Conservation (phyloP, 2,329 filamentous ascomycete genomes). For the Corinectria fuckeliana region DNA sequence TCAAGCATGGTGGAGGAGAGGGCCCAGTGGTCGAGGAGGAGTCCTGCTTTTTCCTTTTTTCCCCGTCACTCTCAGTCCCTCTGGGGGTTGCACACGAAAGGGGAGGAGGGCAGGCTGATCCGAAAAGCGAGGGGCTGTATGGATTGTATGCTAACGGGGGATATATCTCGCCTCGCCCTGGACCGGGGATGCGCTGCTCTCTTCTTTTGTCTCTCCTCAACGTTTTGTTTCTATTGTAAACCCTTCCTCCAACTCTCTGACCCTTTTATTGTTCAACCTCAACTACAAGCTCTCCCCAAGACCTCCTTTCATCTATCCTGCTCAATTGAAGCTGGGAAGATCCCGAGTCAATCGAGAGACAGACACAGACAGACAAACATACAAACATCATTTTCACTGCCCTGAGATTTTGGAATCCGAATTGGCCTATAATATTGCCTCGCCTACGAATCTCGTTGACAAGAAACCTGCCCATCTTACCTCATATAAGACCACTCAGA, state of each 20-base stretch:
- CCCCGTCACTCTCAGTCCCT: not conserved
- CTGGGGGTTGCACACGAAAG: conserved; percentile 1
- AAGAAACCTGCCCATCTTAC: conserved; percentile 23
- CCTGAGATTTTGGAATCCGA: conserved; percentile 7
- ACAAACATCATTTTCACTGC: not conserved
- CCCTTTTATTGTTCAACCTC: conserved; percentile 8
- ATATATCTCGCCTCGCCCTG: conserved; percentile 37
- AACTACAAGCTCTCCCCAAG: conserved; percentile 9
- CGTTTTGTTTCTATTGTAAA: conserved; percentile 11
- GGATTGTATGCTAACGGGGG: conserved; percentile 18
- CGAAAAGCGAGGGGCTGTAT: conserved; percentile 1
- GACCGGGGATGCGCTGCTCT: conserved; percentile 23
- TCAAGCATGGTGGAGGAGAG: conserved; percentile 10
- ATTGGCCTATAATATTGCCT: conserved; percentile 16
- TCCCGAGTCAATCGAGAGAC: conserved; percentile 11
- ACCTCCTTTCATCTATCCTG: conserved; percentile 4
- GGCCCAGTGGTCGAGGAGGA: conserved; percentile 7
- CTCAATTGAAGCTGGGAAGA: conserved; percentile 22
- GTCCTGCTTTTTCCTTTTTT: not conserved
- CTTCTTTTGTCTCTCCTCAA: conserved; percentile 19
- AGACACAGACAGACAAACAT: not conserved
- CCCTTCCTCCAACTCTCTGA: conserved; percentile 3
- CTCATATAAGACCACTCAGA: conserved; percentile 21
- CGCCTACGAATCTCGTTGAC: conserved; percentile 1
- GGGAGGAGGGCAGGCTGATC: conserved; percentile 16